Base-by-base conservation (phyloP, 2,329 filamentous ascomycete species). In the Ascochyta koolunga region DNA sequence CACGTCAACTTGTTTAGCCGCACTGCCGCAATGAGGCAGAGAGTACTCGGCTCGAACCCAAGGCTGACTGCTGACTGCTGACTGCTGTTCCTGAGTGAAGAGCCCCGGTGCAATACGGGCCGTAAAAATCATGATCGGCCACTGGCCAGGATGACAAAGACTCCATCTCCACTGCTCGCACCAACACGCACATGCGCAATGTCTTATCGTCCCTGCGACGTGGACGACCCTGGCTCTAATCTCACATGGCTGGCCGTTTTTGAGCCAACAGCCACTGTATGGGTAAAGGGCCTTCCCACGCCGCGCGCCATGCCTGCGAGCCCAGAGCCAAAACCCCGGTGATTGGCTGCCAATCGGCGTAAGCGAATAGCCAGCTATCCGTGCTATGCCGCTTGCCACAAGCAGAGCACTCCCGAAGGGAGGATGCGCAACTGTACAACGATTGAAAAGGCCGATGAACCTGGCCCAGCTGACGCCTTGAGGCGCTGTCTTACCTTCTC, bases 341-440 rank as follows among this genome's bases (percentile, higher is more conserved):
- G 56, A 74, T 73, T 74, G 70, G 71, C 45, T 43, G 37, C 32
- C 57, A 53, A 41, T 57, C 61, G 60, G 64, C 35, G 54, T 56
- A 66, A 59, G 62, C 64, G 62, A 54, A 67, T 27, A 64, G 62
- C 67, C 65, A 63, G 67, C 59, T 66, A 61, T 62, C 66, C 62
- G 58, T 58, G 65, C 66, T 58, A 68, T 65, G 68, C 69, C 70
- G 65, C 70, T 72, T 70, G 71, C 69, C 64, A 65, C 61, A 62
- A 61, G 37, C 52, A 50, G 52, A 39, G 29, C 10, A 40, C 35
- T 44, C 22, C 45, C 51, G 50, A 33, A 49, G 45, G 45, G 51
- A 33, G 41, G 45, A 62, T 59, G 52, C 56, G 42, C 58, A 61
- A 58, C 62, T 69, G 66, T 67, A 62, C 67, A 58, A 71, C 64